Evolutionary conservation across 805 yeast genomes (phyloP), one percentile per base, ranked within the genome.

Genomic region (Hanseniaspora clermontiae): DNA sequence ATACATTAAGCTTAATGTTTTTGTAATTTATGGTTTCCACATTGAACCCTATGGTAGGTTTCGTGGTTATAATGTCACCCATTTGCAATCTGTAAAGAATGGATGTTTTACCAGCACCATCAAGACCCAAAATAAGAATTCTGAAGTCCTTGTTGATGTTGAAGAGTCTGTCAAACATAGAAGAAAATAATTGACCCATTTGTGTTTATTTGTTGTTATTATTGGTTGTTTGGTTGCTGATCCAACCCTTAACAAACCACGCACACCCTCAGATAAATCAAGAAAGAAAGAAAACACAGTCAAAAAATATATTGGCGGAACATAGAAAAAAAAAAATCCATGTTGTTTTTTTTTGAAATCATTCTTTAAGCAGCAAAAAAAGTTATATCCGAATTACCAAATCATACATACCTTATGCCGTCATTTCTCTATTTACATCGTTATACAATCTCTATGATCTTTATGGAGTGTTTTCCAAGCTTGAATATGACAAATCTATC

Each of bases 91-190:
- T 78, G 72, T 91, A 91, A 57, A 91, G 76, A 60, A 91, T 91
- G 11, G 98, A 93, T 37, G 98, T 91, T 68, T 91, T 90, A 48
- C 97, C 97, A 1, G 97, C 97, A 73, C 97, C 97, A 71, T 90
- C 97, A 56, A 90, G 74, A 7, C 97, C 97, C 49, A 90, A 74
- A 59, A 90, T 91, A 57, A 90, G 78, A 54, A 90, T 89, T 64
- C 97, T 78, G 65, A 90, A 83, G 71, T 90, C 97, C 68, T 87
- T 87, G 65, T 83, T 83, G 50, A 83, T 79, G 20, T 95, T 93
- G 96, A 97, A 91, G 52, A 91, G 75, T 63, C 80, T 79, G 55
- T 88, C 82, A 66, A 93, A 89, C 65, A 93, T 80, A 58, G 84
- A 81, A 68, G 96, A 88, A 72, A 93, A 85, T 38, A 83, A 79